Conservation (phyloP, 2,329 filamentous ascomycete species). For the Penicillium carneum region DNA sequence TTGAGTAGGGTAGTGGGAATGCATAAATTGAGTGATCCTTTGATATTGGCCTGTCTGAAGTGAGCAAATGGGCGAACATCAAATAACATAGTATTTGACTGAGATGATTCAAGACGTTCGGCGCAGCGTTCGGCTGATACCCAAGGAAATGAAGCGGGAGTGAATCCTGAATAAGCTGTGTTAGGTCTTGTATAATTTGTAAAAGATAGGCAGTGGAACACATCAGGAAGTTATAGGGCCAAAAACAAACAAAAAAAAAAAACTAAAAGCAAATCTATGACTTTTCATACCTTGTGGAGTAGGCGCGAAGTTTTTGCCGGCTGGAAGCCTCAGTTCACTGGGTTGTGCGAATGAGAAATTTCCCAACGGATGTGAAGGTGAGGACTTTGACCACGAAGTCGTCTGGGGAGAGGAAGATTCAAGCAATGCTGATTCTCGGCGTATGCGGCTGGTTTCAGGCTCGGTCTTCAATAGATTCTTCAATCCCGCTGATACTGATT, state of each 20-base stretch:
- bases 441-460: conserved; percentile 30
- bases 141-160: conserved; percentile 40
- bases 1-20: conserved; percentile 94
- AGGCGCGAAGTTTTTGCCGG: conserved; percentile 9
- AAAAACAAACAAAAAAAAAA: background rate
- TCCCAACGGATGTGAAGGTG: conserved; percentile 10
- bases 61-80: conserved; percentile 88
- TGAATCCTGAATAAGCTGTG: background rate
- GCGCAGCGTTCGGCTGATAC: conserved; percentile 63
- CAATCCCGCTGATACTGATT: conserved; percentile 84
- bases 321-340: background rate
- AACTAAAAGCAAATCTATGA: background rate
- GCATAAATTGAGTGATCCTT: conserved; percentile 86
- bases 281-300: conserved; percentile 19
- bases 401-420: conserved; percentile 25
- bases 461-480: conserved; percentile 67
- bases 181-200: conserved; percentile 15
- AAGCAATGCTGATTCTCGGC: conserved; percentile 31
- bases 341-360: conserved; percentile 6
- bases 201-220: background rate
- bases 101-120: conserved; percentile 61
- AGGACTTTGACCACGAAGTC: conserved; percentile 10
- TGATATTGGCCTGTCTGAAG: conserved; percentile 76
- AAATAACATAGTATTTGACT: conserved; percentile 71
- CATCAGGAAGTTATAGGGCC: background rate